Conservation (phyloP, 2,329 filamentous ascomycete species). For the Pestalotiopsis sp. region DNA sequence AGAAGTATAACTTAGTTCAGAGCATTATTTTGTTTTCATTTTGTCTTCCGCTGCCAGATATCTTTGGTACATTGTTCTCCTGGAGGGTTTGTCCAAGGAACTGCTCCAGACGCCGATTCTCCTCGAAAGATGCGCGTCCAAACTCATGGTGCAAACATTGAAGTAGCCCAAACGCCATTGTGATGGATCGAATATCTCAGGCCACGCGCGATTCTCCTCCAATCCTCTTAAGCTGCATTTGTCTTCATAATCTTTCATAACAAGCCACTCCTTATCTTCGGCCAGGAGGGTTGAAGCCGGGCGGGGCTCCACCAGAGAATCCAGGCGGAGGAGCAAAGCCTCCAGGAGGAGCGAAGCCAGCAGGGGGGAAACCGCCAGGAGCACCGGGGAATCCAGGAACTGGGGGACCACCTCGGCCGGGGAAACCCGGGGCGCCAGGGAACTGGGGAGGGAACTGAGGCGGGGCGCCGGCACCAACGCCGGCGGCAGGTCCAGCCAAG, state of each 20-base stretch:
- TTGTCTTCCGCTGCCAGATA: background rate
- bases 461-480: constrained; percentile 72
- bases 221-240: background rate
- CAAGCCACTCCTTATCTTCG: constrained; percentile 47
- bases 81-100: background rate
- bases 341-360: constrained; percentile 45
- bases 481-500: constrained; percentile 83
- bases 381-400: constrained; percentile 26
- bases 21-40: constrained; percentile 2
- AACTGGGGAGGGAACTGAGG: constrained; percentile 52
- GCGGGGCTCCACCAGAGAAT: constrained; percentile 55
- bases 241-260: background rate
- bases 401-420: constrained; percentile 54
- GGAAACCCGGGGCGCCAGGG: constrained; percentile 52
- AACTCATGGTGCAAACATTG: background rate
- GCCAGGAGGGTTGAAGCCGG: constrained; percentile 77
- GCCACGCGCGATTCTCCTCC: background rate
- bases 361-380: constrained; percentile 49
- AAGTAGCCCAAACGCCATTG: constrained; percentile 12
- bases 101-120: background rate
- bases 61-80: background rate
- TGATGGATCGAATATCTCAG: background rate
- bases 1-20: background rate
- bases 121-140: background rate
- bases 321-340: constrained; percentile 51